These are phyloP conservation scores for Datura wrightii DNA, from an alignment of 257 asterid species.

Conservation along the genomic window DNA sequence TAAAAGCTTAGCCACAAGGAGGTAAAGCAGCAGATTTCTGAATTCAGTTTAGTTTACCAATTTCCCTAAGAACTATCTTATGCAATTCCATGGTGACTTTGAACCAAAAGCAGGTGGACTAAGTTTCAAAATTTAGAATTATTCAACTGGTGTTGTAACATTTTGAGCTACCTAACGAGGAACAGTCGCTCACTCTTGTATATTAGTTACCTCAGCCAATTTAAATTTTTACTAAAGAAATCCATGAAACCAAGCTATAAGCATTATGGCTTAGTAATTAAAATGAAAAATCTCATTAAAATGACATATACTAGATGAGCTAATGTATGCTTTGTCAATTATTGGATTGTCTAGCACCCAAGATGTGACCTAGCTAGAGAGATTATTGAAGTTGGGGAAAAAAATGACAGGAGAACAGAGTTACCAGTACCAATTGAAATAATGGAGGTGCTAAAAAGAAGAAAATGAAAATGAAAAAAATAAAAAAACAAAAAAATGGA, in stretches of 20 bases:
- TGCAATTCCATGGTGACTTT: neutral
- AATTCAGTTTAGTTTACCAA: neutral
- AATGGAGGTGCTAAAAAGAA: too few relatives aligned
- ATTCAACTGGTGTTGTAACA: neutral
- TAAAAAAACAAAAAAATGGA: neutral
- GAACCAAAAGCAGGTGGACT: neutral
- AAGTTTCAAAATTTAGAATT: neutral
- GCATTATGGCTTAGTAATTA: neutral
- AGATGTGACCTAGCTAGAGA: neutral
- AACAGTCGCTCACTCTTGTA: neutral
- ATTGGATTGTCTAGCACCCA: neutral
- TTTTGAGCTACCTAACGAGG: neutral
- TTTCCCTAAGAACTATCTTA: neutral
- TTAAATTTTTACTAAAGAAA: neutral
- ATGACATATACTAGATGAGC: neutral
- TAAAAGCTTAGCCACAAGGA: neutral
- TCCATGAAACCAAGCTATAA: neutral
- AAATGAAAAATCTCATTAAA: too few relatives aligned
- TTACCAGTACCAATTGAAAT: too few relatives aligned
- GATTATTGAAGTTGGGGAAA: neutral
- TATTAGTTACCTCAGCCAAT: neutral
- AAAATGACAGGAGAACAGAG: neutral
- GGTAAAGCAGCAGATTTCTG: neutral
- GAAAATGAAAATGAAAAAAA: too few relatives aligned
- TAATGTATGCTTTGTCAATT: neutral